These are phyloP conservation scores for Sapria himalayana DNA, from an alignment of 345 rosid genomes.

Conservation along the genomic window DNA sequence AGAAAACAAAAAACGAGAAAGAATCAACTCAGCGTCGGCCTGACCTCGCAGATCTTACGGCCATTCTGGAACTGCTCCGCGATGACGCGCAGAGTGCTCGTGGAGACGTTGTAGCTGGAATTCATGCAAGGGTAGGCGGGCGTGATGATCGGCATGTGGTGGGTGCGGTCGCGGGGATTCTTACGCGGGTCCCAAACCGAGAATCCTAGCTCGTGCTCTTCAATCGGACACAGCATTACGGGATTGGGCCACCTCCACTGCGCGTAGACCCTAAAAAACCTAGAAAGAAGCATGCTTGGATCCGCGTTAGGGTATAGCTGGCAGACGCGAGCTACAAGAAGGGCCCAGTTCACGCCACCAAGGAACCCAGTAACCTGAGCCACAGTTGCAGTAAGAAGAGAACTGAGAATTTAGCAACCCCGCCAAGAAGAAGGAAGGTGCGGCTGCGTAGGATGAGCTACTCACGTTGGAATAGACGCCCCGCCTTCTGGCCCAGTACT, in stretches of 20 bases:
- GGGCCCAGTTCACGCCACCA: slow-evolving; percentile 69
- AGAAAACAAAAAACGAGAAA: too few relatives aligned
- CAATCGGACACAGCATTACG: slow-evolving; percentile 51
- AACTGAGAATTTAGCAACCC: neutral
- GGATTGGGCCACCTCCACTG: slow-evolving; percentile 73
- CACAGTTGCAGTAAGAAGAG: neutral
- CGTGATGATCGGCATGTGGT: slow-evolving; percentile 57
- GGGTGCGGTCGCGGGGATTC: slow-evolving; percentile 40
- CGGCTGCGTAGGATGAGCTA: too few relatives aligned
- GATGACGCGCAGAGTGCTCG: slow-evolving; percentile 50
- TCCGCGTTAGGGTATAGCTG: slow-evolving; percentile 51
- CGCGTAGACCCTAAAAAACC: slow-evolving; percentile 51
- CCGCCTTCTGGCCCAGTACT: slow-evolving; percentile 54
- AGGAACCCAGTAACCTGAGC: slow-evolving; percentile 64
- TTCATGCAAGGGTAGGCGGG: slow-evolving; percentile 70
- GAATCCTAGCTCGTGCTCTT: slow-evolving; percentile 44
- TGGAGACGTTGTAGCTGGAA: slow-evolving; percentile 59
- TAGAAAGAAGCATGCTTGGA: slow-evolving; percentile 51
- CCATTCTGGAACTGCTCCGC: slow-evolving; percentile 50
- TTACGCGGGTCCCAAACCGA: slow-evolving; percentile 59
- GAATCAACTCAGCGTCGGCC: slow-evolving; percentile 1
- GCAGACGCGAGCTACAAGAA: slow-evolving; percentile 55
- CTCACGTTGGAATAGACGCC: slow-evolving; percentile 62
- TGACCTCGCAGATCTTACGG: slow-evolving; percentile 42
- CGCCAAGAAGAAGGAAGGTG: neutral